Evolutionary conservation across 805 yeast species (phyloP).

Genomic region (Kodamaea restingae): DNA sequence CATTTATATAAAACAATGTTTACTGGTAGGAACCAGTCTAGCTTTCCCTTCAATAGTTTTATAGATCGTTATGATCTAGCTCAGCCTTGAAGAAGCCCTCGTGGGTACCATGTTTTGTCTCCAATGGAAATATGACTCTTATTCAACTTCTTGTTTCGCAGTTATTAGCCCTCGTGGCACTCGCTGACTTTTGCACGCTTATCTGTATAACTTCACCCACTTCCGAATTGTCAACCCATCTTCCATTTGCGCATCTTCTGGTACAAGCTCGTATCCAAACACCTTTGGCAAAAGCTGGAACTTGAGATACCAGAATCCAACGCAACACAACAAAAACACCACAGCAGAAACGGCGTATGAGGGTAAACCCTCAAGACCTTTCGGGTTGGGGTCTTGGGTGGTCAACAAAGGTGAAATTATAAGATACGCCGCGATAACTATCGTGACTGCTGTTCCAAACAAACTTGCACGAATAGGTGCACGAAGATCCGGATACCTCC

Average conservation of each 20-base stretch:
- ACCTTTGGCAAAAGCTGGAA: conserved; percentile 47
- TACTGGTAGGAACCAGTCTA: too few species aligned
- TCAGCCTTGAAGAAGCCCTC: too few species aligned
- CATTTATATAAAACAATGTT: too few species aligned
- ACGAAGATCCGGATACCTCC: conserved; percentile 41
- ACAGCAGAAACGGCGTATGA: conserved; percentile 48
- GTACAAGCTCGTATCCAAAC: conserved; percentile 43
- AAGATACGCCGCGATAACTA: conserved; percentile 45
- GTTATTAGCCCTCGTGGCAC: too few species aligned
- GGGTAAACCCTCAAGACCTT: conserved; percentile 41
- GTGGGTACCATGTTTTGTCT: too few species aligned
- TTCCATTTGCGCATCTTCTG: conserved; percentile 36
- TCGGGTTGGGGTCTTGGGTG: conserved; percentile 36
- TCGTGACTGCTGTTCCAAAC: conserved; percentile 45
- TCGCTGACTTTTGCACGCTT: not conserved
- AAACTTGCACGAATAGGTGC: conserved; percentile 52
- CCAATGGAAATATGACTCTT: too few species aligned
- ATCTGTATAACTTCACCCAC: conserved; percentile 38
- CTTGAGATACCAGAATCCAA: conserved; percentile 52
- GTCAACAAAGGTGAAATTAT: conserved; percentile 47
- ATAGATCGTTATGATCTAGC: too few species aligned
- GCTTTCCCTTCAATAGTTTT: not conserved
- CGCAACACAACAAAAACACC: conserved; percentile 39
- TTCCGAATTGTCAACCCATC: conserved; percentile 58
- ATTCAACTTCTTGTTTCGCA: not conserved